Base-by-base conservation (phyloP, 2,329 filamentous ascomycete species). In the Trichoderma atroviride region DNA sequence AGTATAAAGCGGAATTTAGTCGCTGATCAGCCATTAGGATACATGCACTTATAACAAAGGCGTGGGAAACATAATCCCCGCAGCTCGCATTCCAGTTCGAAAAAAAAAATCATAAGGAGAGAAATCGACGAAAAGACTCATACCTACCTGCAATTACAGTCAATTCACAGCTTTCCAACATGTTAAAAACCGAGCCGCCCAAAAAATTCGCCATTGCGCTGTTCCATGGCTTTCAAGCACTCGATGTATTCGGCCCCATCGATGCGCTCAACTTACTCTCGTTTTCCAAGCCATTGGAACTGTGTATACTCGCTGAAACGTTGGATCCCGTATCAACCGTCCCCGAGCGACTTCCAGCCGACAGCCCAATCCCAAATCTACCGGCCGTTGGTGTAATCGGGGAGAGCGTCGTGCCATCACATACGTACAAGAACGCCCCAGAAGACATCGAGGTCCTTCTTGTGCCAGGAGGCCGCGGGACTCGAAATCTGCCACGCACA, bases 231-330 rank as follows among this genome's bases (percentile, higher is more conserved):
- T 82, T 80, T 71, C 77, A 81, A 63, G 75, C 78, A 1, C 75
- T 82, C 37, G 80, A 82, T 60, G 77, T 79, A 31, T 80, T 87
- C 62, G 81, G 82, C 0, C 78, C 80, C 1, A 61, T 81, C 4
- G 79, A 81, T 33, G 73, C 75, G 4, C 73, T 81, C 19, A 79
- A 79, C 62, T 70, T 75, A 24, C 70, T 78, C 22, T 75, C 77
- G 14, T 47, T 59, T 3, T 59, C 56, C 14, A 55, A 37, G 9
- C 72, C 72, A 27, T 70, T 80, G 5, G 47, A 73, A 22, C 71
- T 80, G 1, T 75, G 69, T 11, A 62, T 80, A 6, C 67, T 81
- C 4, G 74, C 76, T 4, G 68, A 73, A 1, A 74, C 74, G 0
- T 65, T 76, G 7, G 71, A 75, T 5, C 78, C 79, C 3, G 78